Conservation (phyloP, 257 asterid genomes). For the Nicotiana tomentosiformis region DNA sequence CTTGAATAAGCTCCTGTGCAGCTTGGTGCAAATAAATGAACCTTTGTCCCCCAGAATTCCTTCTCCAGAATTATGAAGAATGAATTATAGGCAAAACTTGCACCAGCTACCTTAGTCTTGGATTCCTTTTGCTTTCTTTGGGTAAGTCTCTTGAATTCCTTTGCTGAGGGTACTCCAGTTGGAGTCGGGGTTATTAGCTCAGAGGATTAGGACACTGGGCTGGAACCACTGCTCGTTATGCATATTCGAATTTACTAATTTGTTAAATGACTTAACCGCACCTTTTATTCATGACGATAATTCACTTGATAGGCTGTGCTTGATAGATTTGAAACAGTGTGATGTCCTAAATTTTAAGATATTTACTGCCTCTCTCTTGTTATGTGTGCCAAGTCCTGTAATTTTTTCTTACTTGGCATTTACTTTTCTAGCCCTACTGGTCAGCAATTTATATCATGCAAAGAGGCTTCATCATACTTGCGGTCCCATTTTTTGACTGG, state of each 20-base stretch:
- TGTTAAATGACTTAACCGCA: neutral
- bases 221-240: too few species aligned
- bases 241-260: neutral
- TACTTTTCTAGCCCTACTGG: constrained; percentile 65
- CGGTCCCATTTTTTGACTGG: constrained; percentile 44
- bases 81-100: neutral
- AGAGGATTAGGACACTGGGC: too few species aligned
- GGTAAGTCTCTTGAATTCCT: too few species aligned
- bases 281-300: neutral
- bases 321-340: neutral
- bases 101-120: neutral
- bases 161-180: too few species aligned
- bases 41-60: neutral
- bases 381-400: neutral
- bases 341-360: neutral
- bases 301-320: neutral
- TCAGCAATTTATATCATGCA: constrained; percentile 79
- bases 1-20: neutral
- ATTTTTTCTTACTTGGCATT: constrained; percentile 9
- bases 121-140: too few species aligned
- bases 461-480: constrained; percentile 76
- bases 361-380: neutral
- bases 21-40: neutral
- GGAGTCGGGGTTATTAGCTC: too few species aligned
- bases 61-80: neutral